Evolutionary conservation across 192 early-diverging fungal species (phyloP), one percentile per base, ranked within the genome.

Genomic region (Rhizophagus sp.): DNA sequence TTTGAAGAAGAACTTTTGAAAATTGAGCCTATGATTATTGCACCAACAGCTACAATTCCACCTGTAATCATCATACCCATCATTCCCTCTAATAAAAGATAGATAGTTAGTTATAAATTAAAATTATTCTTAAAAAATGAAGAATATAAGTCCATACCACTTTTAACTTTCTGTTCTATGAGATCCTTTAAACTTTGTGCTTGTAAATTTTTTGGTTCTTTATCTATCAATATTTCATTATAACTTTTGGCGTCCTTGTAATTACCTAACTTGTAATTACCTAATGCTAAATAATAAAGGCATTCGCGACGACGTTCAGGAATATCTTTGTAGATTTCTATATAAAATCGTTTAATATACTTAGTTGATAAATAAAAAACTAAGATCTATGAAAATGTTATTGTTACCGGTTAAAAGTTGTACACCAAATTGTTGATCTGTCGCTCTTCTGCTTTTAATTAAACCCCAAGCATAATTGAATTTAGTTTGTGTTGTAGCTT

Each of bases 391-490:
- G 7, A 41, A 41, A 41, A 41, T 41, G 8, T 63, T 52, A 44
- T 66, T 30, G 4, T 22, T 87, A 94, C 93, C 93, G 84, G 89
- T 87, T 44, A 95, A 82, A 24, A 97, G 86, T n/a, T 84, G 73
- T 47, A 99, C 90, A 22, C 96, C 97, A 30, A 88, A 81, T 63
- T 93, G 88, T 75, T 96, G 93, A 70, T 96, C 91, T 10, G 84
- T 84, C 77, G 88, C 89, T 47, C 81, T 83, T 76, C 82, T 88
- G 81, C 91, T 92, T 84, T 91, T 92, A 81, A 96, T 91, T 50
- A 97, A 89, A 0, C 93, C 96, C 95, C 97, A 99, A 1, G 97
- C 95, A 81, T 95, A 96, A 88, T 99, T 97, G 88, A 99, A 99
- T 83, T 96, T 97, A 70, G 95, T 96, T 86, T 99, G 97, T 30